A percentile compares a stretch with the other conserved stretches of the same genome.
These are phyloP conservation scores for Alternaria dauci DNA, from an alignment of 2,329 filamentous ascomycete species.

Conservation along the genomic window DNA sequence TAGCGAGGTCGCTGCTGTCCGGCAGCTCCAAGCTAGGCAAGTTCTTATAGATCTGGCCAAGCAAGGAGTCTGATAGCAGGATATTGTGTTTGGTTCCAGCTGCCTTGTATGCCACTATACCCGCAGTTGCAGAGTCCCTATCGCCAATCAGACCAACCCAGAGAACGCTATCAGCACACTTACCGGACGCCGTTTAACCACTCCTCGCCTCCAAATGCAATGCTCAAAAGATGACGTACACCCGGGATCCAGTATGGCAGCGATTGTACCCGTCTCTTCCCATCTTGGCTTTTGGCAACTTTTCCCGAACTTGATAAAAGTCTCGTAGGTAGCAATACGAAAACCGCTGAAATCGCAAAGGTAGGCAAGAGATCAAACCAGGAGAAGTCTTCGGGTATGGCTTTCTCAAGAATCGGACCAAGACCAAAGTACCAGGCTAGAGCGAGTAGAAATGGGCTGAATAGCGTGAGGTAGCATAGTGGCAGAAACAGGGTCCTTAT, in stretches of 20 bases:
- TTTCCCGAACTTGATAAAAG: conserved; percentile 34
- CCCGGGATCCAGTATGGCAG: conserved; percentile 69
- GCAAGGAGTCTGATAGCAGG: conserved; percentile 59
- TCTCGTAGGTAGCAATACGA: conserved; percentile 41
- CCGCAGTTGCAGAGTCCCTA: conserved; percentile 50
- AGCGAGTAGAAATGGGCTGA: conserved; percentile 41
- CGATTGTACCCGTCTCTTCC: conserved; percentile 55
- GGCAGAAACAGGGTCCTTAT: conserved; percentile 49
- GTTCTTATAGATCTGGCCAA: conserved; percentile 43
- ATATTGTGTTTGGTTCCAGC: conserved; percentile 61
- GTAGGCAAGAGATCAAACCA: conserved; percentile 43
- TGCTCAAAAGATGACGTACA: conserved; percentile 63
- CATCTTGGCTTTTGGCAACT: conserved; percentile 31
- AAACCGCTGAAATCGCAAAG: conserved; percentile 38
- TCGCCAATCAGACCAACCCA: conserved; percentile 15
- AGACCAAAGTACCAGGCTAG: conserved; percentile 36
- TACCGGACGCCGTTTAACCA: conserved; percentile 57
- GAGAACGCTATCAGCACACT: conserved; percentile 1
- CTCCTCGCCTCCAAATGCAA: conserved; percentile 55
- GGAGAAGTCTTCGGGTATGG: conserved; percentile 35
- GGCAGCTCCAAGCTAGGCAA: conserved; percentile 29
- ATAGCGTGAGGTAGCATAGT: conserved; percentile 40
- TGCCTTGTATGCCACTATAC: conserved; percentile 60
- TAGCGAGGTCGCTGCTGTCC: conserved; percentile 27
- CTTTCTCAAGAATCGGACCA: conserved; percentile 25